A percentile compares a stretch with the other conserved stretches of the same genome.
phyloP scores from a whole-genome alignment of 2,329 filamentous ascomycete species.

The Aurifilum marmelostoma region DNA sequence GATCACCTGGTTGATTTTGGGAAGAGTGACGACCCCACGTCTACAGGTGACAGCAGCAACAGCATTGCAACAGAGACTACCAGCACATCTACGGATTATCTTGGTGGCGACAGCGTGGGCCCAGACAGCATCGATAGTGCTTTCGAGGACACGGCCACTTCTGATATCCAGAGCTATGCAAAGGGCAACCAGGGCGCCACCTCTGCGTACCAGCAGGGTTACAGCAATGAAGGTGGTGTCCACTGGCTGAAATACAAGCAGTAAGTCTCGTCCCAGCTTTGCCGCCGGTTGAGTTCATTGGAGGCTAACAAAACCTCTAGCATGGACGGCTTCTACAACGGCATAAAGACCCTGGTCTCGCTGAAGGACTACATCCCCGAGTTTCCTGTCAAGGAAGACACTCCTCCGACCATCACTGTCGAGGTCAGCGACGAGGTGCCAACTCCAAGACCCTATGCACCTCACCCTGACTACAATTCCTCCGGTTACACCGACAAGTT shows the following conservation, averaged over 20 bases:
- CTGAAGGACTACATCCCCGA: slow-evolving; percentile 69
- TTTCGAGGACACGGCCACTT: background rate
- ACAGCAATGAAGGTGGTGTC: slow-evolving; percentile 32
- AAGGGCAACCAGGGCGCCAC: slow-evolving; percentile 32
- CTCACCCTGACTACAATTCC: slow-evolving; percentile 68
- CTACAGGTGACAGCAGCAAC: slow-evolving; percentile 8
- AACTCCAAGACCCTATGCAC: slow-evolving; percentile 60
- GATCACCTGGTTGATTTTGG: slow-evolving; percentile 32
- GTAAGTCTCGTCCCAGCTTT: slow-evolving; percentile 39
- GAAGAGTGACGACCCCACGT: slow-evolving; percentile 24
- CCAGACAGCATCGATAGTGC: background rate
- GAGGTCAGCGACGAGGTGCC: slow-evolving; percentile 43
- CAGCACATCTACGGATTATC: background rate
- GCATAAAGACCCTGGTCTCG: slow-evolving; percentile 71
- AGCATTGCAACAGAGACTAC: background rate
- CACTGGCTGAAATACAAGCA: slow-evolving; percentile 47
- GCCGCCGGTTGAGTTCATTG: background rate
- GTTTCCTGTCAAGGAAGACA: slow-evolving; percentile 58
- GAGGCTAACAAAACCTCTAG: slow-evolving; percentile 48
- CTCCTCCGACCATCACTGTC: slow-evolving; percentile 39
- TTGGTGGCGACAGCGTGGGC: background rate
- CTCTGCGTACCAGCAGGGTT: slow-evolving; percentile 32
- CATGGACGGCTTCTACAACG: slow-evolving; percentile 79
- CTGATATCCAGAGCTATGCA: slow-evolving; percentile 4
- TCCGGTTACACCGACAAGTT: slow-evolving; percentile 57